phyloP scores from a whole-genome alignment of 139 green algal species.

The Nannochloris sp. region DNA sequence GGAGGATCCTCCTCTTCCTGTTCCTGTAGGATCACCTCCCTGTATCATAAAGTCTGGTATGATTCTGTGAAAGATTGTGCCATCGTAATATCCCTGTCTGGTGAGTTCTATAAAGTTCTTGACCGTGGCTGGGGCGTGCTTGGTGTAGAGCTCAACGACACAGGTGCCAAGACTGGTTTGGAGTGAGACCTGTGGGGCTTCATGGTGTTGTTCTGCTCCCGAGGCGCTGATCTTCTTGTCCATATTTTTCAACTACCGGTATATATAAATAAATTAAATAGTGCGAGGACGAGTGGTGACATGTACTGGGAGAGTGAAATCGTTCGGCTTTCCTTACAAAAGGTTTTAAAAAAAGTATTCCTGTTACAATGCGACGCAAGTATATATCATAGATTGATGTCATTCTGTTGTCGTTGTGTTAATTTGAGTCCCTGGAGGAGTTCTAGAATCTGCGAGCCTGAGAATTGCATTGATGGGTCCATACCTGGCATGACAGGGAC shows the following conservation, averaged over 20 bases:
- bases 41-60: conserved; percentile 92
- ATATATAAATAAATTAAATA: no score
- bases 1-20: conserved; percentile 75
- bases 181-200: conserved; percentile 39
- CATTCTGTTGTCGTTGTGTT: not conserved
- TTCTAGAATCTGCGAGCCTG: not conserved
- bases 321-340: no score
- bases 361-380: no score
- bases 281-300: no score
- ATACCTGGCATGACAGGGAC: not conserved
- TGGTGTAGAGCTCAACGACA: conserved; percentile 73
- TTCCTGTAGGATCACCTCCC: conserved; percentile 92
- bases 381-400: no score
- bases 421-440: conserved; percentile 3
- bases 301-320: no score
- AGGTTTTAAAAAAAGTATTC: no score
- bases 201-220: not conserved
- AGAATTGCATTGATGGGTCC: not conserved
- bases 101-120: conserved; percentile 89
- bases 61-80: conserved; percentile 68
- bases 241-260: no score
- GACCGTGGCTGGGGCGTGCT: conserved; percentile 66
- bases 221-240: not conserved
- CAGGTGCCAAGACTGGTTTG: conserved; percentile 62
- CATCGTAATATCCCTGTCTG: conserved; percentile 85